Evolutionary conservation across 75 land plant species (phyloP), one percentile per base, ranked within the genome.

Genomic region (Isoetes taiwanensis): DNA sequence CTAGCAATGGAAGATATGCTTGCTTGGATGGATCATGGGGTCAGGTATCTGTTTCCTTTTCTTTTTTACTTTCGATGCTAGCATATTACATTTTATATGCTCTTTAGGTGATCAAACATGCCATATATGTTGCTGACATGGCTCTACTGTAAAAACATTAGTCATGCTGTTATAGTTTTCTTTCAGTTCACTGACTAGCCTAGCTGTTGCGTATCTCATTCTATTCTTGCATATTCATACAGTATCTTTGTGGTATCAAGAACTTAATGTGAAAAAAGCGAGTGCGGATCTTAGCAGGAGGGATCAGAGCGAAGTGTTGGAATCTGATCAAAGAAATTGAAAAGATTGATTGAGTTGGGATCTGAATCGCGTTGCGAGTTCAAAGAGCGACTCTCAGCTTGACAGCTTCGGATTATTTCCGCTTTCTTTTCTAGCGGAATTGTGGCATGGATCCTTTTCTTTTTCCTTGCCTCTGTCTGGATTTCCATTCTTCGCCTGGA

Each of bases 321-420:
- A 64, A 94, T 88, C 70, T 88, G 97, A 75, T 75, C 82, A 29
- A 77, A 70, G 33, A 59, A 71, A 34, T 76, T 95, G 9, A 68
- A 96, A 30, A 94, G 84, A 65, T 71, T 94, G 99, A 80, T 94
- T 35, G 71, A 88, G 81, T 81, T 79, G 73, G 66, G 84, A 86
- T 90, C 99, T 54, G 99, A 94, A 78, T 95, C 90, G 56, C 87
- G 73, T 56, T 94, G 96, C 86, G 84, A 88, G 99, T 91, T 94
- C 68, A 91, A 83, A 63, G 97, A 91, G 68, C 71, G 59, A 61
- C 59, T 65, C 27, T 74, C 87, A 39, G 83, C 87, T 64, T 85
- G 81, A 34, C 68, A 76, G 57, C n/a, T n/a, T n/a, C n/a, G n/a
- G n/a, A n/a, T n/a, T n/a, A n/a, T n/a, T n/a, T n/a, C n/a, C n/a